Evolutionary conservation across 495 filamentous ascomycete species (phyloP).

Genomic region (Cercophora samala): DNA sequence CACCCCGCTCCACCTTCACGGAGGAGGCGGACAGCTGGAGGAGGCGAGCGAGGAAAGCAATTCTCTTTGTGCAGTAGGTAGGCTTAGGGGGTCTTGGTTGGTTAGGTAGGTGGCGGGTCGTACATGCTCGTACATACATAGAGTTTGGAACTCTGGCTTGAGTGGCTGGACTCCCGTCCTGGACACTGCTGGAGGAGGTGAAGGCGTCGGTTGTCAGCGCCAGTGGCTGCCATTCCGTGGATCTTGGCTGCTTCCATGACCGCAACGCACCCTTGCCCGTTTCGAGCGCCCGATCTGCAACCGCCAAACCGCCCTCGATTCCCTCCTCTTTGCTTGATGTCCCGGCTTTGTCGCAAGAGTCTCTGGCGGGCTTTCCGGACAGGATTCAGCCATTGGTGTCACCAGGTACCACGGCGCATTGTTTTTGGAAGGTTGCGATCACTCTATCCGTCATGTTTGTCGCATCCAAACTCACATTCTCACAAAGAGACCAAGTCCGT

Average conservation of each 20-base stretch:
- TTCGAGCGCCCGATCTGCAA: constrained; percentile 33
- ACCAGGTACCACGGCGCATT: background rate
- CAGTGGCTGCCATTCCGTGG: constrained; percentile 1
- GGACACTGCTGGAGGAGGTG: background rate
- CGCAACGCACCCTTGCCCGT: constrained; percentile 23
- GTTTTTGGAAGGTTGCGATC: background rate
- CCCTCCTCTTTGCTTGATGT: constrained; percentile 4
- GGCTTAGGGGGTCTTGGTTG: background rate
- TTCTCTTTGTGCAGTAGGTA: constrained; percentile 5
- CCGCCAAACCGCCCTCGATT: constrained; percentile 15
- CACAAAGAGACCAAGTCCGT: background rate
- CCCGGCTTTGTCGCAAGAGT: constrained; percentile 16
- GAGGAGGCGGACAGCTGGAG: background rate
- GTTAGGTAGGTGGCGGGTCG: constrained; percentile 3
- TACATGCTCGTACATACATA: background rate
- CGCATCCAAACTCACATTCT: background rate
- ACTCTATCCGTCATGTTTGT: background rate
- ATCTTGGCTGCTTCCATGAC: constrained; percentile 6
- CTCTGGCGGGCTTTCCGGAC: background rate
- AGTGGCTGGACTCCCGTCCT: background rate
- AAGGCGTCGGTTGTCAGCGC: background rate
- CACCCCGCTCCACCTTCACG: constrained; percentile 2
- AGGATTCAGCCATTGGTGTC: background rate
- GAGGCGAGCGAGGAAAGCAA: background rate
- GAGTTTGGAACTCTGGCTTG: background rate